Conservation (phyloP, 305 asterid genomes). For the Salvia sclarea region DNA sequence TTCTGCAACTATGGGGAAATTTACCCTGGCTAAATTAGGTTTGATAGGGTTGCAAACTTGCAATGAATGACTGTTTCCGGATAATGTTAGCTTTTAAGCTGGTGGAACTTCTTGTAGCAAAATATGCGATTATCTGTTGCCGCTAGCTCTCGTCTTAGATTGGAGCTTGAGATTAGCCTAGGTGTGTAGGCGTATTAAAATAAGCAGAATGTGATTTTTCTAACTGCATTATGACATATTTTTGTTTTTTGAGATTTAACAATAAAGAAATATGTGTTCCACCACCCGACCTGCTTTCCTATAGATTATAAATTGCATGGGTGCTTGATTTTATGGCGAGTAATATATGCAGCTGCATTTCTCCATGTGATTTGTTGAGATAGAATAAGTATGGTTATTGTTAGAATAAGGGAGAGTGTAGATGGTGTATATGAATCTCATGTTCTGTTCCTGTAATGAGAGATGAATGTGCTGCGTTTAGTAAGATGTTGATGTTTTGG, state of each 20-base stretch:
- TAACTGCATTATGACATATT: neutral
- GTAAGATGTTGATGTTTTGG: neutral
- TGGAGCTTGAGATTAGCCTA: slow-evolving; percentile 5
- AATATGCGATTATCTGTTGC: neutral
- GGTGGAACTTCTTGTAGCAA: slow-evolving; percentile 22
- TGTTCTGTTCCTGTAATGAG: neutral
- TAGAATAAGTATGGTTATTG: neutral
- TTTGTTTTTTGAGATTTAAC: neutral
- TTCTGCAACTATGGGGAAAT: neutral
- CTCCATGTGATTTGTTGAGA: neutral
- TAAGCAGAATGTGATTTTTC: slow-evolving; percentile 5
- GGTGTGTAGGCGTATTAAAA: neutral
- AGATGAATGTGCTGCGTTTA: slow-evolving; percentile 12
- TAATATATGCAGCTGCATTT: neutral
- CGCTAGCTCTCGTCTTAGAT: slow-evolving; percentile 8
- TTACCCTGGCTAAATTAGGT: neutral
- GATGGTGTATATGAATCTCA: neutral
- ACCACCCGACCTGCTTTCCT: slow-evolving; percentile 1
- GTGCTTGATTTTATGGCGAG: neutral
- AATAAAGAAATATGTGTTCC: neutral
- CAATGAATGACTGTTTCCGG: slow-evolving; percentile 10
- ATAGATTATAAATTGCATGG: neutral
- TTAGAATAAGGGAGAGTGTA: neutral
- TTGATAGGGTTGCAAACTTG: neutral
- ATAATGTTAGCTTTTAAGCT: slow-evolving; percentile 16